phyloP scores from a whole-genome alignment of 225 moss, liverwort and hornwort genomes.

The Neckera pumila region DNA sequence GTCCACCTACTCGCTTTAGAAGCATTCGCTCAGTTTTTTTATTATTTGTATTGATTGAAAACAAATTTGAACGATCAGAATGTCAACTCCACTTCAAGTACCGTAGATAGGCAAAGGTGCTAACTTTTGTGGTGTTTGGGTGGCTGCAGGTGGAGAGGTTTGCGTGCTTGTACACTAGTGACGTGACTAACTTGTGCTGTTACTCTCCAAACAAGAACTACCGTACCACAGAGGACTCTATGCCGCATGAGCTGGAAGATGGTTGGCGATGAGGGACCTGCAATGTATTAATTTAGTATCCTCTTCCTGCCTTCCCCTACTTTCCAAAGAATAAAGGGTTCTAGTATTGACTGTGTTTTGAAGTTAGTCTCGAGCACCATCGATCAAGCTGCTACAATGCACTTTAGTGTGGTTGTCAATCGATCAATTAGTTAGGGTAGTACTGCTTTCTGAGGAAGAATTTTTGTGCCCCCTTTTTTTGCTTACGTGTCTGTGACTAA shows the following conservation, averaged over 20 bases:
- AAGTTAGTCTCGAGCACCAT: background rate
- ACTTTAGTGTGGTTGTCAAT: background rate
- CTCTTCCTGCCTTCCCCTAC: background rate
- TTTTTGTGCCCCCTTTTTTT: background rate
- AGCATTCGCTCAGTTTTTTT: background rate
- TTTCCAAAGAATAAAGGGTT: background rate
- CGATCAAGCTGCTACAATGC: background rate
- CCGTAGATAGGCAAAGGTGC: background rate
- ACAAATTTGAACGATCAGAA: background rate
- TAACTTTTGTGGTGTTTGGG: background rate
- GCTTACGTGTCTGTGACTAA: background rate
- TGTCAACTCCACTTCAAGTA: background rate
- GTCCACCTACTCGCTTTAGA: background rate
- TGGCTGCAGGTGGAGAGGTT: slow-evolving; percentile 75
- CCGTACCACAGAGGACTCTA: slow-evolving; percentile 75
- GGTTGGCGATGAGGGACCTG: slow-evolving; percentile 5
- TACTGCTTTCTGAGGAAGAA: background rate
- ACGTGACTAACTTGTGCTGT: slow-evolving; percentile 82
- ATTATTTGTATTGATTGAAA: background rate
- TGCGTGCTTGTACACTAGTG: slow-evolving; percentile 87
- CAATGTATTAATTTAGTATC: background rate
- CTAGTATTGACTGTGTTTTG: background rate
- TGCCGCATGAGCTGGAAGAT: slow-evolving; percentile 69
- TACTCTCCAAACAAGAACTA: slow-evolving; percentile 93
- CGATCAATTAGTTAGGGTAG: background rate